Percentiles rank a stretch among this genome's conserved stretches.
Conservation (phyloP, 495 filamentous ascomycete genomes). For the Aspergillus haitiensis region DNA sequence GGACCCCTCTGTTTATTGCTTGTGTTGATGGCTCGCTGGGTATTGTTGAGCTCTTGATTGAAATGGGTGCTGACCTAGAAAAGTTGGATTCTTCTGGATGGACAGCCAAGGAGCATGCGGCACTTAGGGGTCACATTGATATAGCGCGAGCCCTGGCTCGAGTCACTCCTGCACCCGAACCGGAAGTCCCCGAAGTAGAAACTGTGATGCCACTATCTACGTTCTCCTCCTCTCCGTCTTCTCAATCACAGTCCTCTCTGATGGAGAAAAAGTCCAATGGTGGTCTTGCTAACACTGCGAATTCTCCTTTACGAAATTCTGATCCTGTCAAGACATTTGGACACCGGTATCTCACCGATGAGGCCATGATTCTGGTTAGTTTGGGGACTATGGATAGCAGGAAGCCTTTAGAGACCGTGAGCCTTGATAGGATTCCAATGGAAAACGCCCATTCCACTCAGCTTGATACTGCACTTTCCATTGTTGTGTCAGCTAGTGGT, state of each 20-base stretch:
- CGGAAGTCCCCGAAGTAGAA: constrained; percentile 39
- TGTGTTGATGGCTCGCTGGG: constrained; percentile 79
- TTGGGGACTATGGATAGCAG: constrained; percentile 91
- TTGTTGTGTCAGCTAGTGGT: constrained; percentile 87
- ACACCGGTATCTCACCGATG: constrained; percentile 87
- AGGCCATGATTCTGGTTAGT: constrained; percentile 87
- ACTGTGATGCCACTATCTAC: constrained; percentile 34
- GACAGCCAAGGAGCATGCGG: constrained; percentile 93
- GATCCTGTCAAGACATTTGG: constrained; percentile 93
- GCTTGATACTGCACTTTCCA: constrained; percentile 87
- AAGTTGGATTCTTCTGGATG: constrained; percentile 83
- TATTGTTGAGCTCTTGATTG: constrained; percentile 74
- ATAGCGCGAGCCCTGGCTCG: constrained; percentile 69
- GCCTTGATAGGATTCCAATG: constrained; percentile 84
- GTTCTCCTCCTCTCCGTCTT: constrained; percentile 45
- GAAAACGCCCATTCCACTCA: constrained; percentile 86
- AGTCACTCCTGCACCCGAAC: constrained; percentile 37
- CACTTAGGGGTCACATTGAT: constrained; percentile 77
- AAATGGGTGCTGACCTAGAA: constrained; percentile 71
- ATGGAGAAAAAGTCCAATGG: constrained; percentile 54
- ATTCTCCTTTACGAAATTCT: constrained; percentile 40
- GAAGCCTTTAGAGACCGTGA: constrained; percentile 76
- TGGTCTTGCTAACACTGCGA: constrained; percentile 35
- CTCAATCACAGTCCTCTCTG: constrained; percentile 52
- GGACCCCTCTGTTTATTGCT: constrained; percentile 91